A percentile compares a stretch with the other conserved stretches of the same genome.
phyloP scores from a whole-genome alignment of 2,329 filamentous ascomycete genomes.

The Fusarium sp. region DNA sequence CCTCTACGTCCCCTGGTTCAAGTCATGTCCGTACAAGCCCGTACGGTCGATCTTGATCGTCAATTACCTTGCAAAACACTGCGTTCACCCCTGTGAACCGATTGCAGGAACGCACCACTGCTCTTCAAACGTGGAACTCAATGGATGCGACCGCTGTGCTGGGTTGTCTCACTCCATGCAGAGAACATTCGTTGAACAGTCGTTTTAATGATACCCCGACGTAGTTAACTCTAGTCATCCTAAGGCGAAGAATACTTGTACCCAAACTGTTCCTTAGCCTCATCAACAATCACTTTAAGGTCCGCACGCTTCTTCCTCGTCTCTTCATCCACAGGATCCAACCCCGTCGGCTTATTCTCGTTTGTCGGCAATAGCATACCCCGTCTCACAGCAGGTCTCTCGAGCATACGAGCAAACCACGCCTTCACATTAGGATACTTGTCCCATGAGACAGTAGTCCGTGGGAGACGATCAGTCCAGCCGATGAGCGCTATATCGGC shows the following conservation, averaged over 20 bases:
- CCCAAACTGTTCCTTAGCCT: slow-evolving; percentile 58
- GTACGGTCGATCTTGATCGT: background rate
- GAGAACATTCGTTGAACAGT: background rate
- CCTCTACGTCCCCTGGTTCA: background rate
- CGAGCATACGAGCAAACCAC: slow-evolving; percentile 77
- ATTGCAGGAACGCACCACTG: background rate
- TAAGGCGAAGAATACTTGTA: slow-evolving; percentile 60
- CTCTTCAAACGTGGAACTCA: background rate
- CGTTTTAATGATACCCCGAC: background rate
- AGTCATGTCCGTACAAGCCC: background rate
- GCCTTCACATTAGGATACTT: slow-evolving; percentile 78
- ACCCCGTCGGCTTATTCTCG: slow-evolving; percentile 19
- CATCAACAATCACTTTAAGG: slow-evolving; percentile 49
- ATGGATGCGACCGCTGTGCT: background rate
- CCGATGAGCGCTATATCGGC: slow-evolving; percentile 79
- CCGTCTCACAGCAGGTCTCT: slow-evolving; percentile 76
- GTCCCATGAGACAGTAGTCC: slow-evolving; percentile 53
- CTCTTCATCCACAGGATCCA: slow-evolving; percentile 39
- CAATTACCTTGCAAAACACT: background rate
- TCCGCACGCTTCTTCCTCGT: slow-evolving; percentile 40
- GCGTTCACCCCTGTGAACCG: background rate
- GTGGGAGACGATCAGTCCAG: slow-evolving; percentile 68
- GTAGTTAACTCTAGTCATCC: background rate
- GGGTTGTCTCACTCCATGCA: background rate
- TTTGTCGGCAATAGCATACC: slow-evolving; percentile 75